Conservation (phyloP, 1,284 basidiomycete genomes). For the Trametes versicolor region DNA sequence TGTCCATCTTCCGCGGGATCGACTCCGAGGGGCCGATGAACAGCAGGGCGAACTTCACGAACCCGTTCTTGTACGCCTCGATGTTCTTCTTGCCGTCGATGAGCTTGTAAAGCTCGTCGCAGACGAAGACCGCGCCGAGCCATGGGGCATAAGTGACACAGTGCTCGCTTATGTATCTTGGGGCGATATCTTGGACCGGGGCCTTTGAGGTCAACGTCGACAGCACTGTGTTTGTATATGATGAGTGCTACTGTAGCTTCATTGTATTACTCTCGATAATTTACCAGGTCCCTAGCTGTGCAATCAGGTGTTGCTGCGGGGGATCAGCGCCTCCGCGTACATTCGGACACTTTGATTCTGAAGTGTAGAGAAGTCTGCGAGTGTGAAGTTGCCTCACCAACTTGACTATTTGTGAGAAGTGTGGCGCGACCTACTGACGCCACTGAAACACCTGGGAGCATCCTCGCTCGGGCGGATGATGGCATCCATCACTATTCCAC, state of each 20-base stretch:
- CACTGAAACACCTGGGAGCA: background rate
- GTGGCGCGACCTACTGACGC: background rate
- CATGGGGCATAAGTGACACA: too few relatives aligned
- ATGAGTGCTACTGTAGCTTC: background rate
- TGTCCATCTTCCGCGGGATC: conserved; percentile 90
- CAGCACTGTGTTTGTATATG: background rate
- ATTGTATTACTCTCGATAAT: background rate
- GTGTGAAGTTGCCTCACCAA: background rate
- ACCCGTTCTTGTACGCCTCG: conserved; percentile 98
- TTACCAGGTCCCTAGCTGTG: background rate
- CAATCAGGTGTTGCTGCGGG: background rate
- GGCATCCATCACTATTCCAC: too few relatives aligned
- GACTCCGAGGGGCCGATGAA: conserved; percentile 99
- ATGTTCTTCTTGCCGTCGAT: conserved; percentile 95
- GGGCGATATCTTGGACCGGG: background rate
- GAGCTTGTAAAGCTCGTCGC: conserved; percentile 99
- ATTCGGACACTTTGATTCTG: background rate
- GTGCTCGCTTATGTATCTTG: too few relatives aligned
- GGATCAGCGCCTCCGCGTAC: background rate
- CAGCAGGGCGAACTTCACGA: conserved; percentile 96
- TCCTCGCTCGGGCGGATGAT: background rate
- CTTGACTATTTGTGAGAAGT: background rate
- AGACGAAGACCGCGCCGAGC: too few relatives aligned
- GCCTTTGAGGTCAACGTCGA: background rate
- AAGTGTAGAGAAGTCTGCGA: background rate